Conservation (phyloP, 345 rosid genomes). For the Brassica carinata region DNA sequence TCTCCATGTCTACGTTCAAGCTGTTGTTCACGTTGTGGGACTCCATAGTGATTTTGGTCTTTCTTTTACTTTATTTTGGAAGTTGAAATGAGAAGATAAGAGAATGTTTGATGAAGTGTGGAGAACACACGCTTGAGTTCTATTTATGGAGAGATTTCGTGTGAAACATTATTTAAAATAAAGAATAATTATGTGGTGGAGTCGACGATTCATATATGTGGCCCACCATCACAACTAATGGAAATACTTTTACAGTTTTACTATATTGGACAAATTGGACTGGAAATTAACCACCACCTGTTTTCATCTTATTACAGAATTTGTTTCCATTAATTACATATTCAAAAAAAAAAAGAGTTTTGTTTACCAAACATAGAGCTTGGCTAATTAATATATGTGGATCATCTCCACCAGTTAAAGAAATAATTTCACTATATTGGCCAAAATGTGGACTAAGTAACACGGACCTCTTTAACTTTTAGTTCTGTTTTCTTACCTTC, state of each 20-base stretch:
- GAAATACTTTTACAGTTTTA: slow-evolving; percentile 13
- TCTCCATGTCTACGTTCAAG: slow-evolving; percentile 46
- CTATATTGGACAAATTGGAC: slow-evolving; percentile 6
- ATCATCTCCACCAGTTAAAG: background rate
- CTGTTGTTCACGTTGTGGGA: slow-evolving; percentile 40
- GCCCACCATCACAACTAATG: slow-evolving; percentile 46
- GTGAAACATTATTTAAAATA: background rate
- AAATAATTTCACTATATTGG: background rate
- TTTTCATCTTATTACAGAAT: background rate
- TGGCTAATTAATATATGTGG: background rate
- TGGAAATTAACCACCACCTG: background rate
- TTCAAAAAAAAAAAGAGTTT: background rate
- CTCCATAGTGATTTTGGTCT: slow-evolving; percentile 26
- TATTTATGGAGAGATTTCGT: slow-evolving; percentile 47
- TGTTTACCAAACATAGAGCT: background rate
- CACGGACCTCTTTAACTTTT: background rate
- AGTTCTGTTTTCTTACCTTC: background rate
- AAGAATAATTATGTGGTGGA: slow-evolving; percentile 1
- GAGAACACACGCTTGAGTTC: slow-evolving; percentile 65
- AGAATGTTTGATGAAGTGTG: slow-evolving; percentile 47
- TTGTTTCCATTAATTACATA: background rate
- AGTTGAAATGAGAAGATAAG: background rate
- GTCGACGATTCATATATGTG: slow-evolving; percentile 40
- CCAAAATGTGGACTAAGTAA: background rate
- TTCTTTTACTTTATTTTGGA: background rate